Base-by-base conservation (phyloP, 805 yeast species). In the Huiozyma naganishii region DNA sequence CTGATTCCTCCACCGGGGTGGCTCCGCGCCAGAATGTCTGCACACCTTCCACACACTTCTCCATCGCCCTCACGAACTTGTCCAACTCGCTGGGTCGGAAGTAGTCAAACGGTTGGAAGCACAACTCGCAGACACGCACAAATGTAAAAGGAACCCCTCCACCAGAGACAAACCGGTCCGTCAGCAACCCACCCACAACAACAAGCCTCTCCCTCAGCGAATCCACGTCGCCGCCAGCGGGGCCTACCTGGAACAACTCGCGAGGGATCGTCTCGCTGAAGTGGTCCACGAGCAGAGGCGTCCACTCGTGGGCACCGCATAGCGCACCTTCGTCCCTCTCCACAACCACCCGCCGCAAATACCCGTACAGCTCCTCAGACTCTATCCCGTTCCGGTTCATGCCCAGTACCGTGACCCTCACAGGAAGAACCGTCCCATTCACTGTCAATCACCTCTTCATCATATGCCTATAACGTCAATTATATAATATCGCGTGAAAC, bases 11-110 rank as follows among this genome's bases (percentile, higher is more conserved):
- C 9, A 30, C 33, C 2, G 11, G 11, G 33, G 3, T 8, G 11
- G 33, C 37, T 3, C 11, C 13, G 10, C 13, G 27, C 42, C 41
- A 40, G 27, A 28, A 11, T 3, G 17, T 40, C 9, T 42, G 48
- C 1, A 61, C 62, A 38, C 49, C 23, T 17, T 17, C 28, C 37
- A 58, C 52, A 46, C 65, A 59, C 42, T 53, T 59, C 13, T 55
- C 61, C 27, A 76, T 41, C 0, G 78, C 72, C 42, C 70, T 64
- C 29, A 72, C 58, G 50, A 66, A 74, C 51, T 76, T 75, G n/a
- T 55, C 49, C 0, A 70, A 42, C 27, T 61, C 66, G 17, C 48
- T 52, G 5, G 59, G 54, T 13, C 61, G 58, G 37, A 60, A 64
- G 50, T 67, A 69, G 12, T 64, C 64, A 34, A 65, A 62, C 3